Percentiles rank a stretch among this genome's conserved stretches.
Evolutionary conservation across 768 basidiomycete genomes (phyloP).

Genomic region (Russula olivacea): DNA sequence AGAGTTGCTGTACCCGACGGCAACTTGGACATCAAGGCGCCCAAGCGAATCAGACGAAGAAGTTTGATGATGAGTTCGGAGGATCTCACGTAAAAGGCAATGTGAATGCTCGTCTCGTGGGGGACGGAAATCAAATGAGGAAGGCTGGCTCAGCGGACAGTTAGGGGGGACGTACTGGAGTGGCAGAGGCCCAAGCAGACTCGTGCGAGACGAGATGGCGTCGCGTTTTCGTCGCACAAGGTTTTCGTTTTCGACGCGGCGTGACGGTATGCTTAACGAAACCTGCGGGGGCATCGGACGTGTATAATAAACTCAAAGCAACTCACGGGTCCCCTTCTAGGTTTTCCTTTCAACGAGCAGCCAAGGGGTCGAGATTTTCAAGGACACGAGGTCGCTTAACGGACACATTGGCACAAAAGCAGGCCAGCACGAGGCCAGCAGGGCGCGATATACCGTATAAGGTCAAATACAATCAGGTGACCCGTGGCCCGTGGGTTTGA

Average conservation of each 20-base stretch:
- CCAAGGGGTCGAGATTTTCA: background rate
- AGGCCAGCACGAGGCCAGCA: conserved; percentile 14
- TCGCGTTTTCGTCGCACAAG: background rate
- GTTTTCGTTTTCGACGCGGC: background rate
- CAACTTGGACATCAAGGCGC: background rate
- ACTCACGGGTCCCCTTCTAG: background rate
- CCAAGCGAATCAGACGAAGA: conserved; percentile 11
- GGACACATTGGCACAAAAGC: background rate
- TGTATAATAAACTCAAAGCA: background rate
- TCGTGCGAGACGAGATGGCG: background rate
- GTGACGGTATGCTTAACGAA: conserved; percentile 5
- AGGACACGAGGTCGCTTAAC: conserved; percentile 15
- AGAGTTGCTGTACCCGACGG: background rate
- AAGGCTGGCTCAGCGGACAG: conserved; percentile 6
- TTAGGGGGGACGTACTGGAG: background rate
- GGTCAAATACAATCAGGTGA: conserved; percentile 22
- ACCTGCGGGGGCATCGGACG: conserved; percentile 6
- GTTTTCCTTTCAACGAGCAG: background rate
- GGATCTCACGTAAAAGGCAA: conserved; percentile 10
- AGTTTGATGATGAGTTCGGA: background rate
- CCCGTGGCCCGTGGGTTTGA: too few relatives aligned
- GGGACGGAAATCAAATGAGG: conserved; percentile 1
- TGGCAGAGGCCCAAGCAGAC: too few relatives aligned
- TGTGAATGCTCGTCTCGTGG: background rate
- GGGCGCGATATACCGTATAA: conserved; percentile 3